Evolutionary conservation across 352 stramenopile species (phyloP).

Genomic region (Globisporangium spinosum): DNA sequence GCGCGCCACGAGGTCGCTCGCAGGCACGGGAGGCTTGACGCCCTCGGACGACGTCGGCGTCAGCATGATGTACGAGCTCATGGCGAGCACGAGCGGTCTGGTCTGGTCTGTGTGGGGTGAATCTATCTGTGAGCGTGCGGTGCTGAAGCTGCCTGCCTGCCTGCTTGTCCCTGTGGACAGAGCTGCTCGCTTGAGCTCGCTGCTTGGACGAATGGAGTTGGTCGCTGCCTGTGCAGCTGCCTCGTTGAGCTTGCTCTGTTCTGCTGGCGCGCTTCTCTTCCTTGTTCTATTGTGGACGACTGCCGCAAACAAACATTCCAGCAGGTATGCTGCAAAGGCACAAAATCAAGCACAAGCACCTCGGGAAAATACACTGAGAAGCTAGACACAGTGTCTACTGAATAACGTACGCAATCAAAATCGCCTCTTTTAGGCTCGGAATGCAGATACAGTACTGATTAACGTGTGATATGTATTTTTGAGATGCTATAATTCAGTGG

Average conservation of each 20-base stretch:
- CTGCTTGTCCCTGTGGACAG: neutral
- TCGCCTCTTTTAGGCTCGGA: neutral
- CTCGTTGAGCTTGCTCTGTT: neutral
- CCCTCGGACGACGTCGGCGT: constrained; percentile 35
- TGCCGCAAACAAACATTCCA: constrained; percentile 10
- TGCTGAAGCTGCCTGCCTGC: neutral
- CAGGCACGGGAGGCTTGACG: constrained; percentile 21
- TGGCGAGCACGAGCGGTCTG: neutral
- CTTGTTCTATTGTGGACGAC: constrained; percentile 3
- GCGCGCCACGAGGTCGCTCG: constrained; percentile 36
- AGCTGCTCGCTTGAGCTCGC: neutral
- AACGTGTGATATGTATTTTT: neutral
- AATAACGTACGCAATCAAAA: neutral
- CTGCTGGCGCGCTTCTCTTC: constrained; percentile 1
- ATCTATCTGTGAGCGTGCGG: constrained; percentile 1
- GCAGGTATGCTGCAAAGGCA: neutral
- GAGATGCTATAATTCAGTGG: neutral
- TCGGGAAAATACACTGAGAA: neutral
- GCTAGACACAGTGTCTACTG: neutral
- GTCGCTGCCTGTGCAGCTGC: neutral
- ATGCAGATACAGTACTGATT: neutral
- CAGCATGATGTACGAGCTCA: constrained; percentile 48
- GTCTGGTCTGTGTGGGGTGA: neutral
- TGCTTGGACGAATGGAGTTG: neutral
- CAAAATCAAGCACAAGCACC: neutral